Evolutionary conservation across 257 asterid species (phyloP), one percentile per base, ranked within the genome.

Genomic region (Ballota nigra): DNA sequence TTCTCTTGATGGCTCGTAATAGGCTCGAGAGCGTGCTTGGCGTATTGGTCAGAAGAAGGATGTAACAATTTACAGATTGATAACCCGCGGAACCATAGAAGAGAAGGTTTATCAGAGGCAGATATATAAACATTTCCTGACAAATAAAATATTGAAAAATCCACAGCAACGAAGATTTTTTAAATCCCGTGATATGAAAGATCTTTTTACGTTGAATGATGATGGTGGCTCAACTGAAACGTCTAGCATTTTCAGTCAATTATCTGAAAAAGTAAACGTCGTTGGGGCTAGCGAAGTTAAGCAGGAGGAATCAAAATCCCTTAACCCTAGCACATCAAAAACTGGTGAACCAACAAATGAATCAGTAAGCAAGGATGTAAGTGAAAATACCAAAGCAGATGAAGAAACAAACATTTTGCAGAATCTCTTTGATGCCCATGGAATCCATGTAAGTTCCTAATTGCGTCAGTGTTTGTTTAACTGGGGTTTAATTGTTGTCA

Each of bases 1-100:
- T 68, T 70, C 66, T 70, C 38, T 58, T 67, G 58, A 75, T 78
- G 73, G 43, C 76, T 68, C 72, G 73, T 64, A 70, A 76, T 86
- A 95, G 99, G 99, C 99, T 41, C 84, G 98, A 77, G 99, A 95
- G 82, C 99, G 99, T 66, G 99, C 99, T 20, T 95, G 99, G 98
- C 99, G 99, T 72, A 95, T 95, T 88, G 99, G 99, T 73, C 99
- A 95, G 82, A 87, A 74, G 22, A 91, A 84, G 82, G 99, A 95
- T 68, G 99, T 95, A 53, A 86, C 92, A 43, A 80, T 95, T 57
- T 95, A 91, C 79, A 84, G 99, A 84, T 84, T 95, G 87, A 95
- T 95, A 59, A 92, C 98, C 63, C 91, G 96, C 65, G 99, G 99
- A 78, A 92, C 99, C 55, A 95, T 95, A 70, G 99, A 95, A 79